These are phyloP conservation scores for Pleurotus eryngii DNA, from an alignment of 768 basidiomycete species.

Conservation along the genomic window DNA sequence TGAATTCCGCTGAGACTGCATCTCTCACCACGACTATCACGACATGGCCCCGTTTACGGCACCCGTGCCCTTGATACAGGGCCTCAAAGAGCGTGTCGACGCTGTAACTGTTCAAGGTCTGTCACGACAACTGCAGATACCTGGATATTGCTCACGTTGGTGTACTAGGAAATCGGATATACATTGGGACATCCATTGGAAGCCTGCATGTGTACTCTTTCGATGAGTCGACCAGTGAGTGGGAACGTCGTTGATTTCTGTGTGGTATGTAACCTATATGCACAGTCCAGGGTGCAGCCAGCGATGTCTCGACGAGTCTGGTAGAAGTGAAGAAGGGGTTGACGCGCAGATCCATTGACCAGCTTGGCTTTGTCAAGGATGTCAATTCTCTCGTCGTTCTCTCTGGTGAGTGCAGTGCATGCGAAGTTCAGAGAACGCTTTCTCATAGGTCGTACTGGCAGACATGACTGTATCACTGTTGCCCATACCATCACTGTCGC, in stretches of 20 bases:
- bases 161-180: constrained; percentile 40
- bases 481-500: constrained; percentile 69
- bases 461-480: constrained; percentile 74
- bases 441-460: constrained; percentile 25
- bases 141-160: constrained; percentile 3
- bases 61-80: constrained; percentile 31
- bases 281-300: too few species aligned
- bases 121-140: background rate
- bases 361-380: constrained; percentile 81
- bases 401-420: constrained; percentile 56
- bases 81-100: constrained; percentile 49
- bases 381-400: constrained; percentile 83
- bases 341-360: constrained; percentile 74
- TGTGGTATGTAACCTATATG: too few species aligned
- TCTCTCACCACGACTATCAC: too few species aligned
- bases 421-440: background rate
- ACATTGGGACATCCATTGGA: constrained; percentile 33
- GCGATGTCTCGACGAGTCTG: constrained; percentile 26
- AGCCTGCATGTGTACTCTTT: constrained; percentile 37
- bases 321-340: constrained; percentile 68
- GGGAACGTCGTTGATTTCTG: too few species aligned
- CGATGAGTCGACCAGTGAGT: constrained; percentile 36
- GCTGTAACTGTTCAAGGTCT: constrained; percentile 44
- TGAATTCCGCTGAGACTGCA: too few species aligned
- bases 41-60: constrained; percentile 35